A percentile compares a stretch with the other conserved stretches of the same genome.
Conservation (phyloP, 2,329 filamentous ascomycete species). For the Akanthomyces uredinophilus region DNA sequence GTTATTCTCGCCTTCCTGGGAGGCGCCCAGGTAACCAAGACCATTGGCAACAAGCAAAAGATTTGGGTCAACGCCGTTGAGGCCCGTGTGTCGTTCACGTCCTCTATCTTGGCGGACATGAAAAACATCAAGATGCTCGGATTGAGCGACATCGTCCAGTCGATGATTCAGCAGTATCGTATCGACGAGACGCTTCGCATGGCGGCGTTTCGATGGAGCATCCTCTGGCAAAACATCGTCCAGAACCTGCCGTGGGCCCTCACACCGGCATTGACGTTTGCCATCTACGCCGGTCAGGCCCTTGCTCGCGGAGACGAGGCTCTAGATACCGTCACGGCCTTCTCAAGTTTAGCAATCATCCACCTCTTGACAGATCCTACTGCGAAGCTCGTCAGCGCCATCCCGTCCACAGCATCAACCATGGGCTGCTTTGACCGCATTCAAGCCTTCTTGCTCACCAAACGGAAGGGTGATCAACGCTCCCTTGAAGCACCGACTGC, state of each 20-base stretch:
- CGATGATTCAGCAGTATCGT: neutral
- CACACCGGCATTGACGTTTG: neutral
- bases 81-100: neutral
- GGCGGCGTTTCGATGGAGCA: constrained; percentile 1
- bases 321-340: neutral
- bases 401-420: neutral
- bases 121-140: neutral
- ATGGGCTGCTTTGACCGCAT: neutral
- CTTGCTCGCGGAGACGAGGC: neutral
- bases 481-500: neutral
- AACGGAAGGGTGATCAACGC: neutral
- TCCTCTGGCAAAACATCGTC: neutral
- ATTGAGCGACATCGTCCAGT: neutral
- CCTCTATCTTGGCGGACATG: neutral
- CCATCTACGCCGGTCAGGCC: neutral
- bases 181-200: neutral
- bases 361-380: constrained; percentile 1
- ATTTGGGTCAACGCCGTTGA: neutral
- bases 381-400: constrained; percentile 1
- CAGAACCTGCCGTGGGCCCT: neutral
- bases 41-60: constrained; percentile 1
- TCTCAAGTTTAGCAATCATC: neutral
- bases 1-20: neutral
- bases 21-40: neutral
- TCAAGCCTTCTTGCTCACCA: neutral